Evolutionary conservation across 2,329 filamentous ascomycete species (phyloP), one percentile per base, ranked within the genome.

Genomic region (Cordyceps javanica): DNA sequence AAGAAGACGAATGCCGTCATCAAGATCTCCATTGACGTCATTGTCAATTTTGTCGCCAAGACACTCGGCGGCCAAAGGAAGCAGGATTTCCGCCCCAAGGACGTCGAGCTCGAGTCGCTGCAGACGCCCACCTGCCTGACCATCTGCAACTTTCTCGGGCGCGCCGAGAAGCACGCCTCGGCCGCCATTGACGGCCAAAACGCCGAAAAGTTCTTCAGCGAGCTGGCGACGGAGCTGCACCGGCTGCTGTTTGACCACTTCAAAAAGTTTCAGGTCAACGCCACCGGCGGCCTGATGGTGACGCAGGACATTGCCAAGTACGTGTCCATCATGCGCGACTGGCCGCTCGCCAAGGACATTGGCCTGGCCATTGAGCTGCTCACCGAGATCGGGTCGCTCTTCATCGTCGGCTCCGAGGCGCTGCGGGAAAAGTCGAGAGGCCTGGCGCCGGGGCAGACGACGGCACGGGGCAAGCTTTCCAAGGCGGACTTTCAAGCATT

Each of bases 301-400:
- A 93, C 89, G 36, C 96, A 97, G 75, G 94, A 99, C 69, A 92
- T 97, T 70, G 90, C 91, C 36, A 91, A 91, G 69, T 99, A 99
- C 71, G 89, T 90, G 9, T 88, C 92, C 60, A 84, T 96, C 11
- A 80, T 99, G 62, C 86, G 90, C 61, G 86, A 86, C 34, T 97
- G 91, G 91, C 83, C 88, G 28, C 77, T 92, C 41, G 80, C 82
- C 55, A 86, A 86, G 65, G 84, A 89, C 41, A 83, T 86, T 50
- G 81, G 83, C 64, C 80, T 80, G 25, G 82, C 84, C 55, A 83
- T 97, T 63, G 93, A 99, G 75, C 83, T 96, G 46, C 75, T 99
- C 60, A 87, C 91, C 26, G 94, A 99, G 77, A 91, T 99, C 59
- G 93, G 92, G 11, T 97, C 92, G 68, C 75, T 99, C 55, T 99